Conservation (phyloP, 177 flowering plant genomes). For the Vitis hybrid region DNA sequence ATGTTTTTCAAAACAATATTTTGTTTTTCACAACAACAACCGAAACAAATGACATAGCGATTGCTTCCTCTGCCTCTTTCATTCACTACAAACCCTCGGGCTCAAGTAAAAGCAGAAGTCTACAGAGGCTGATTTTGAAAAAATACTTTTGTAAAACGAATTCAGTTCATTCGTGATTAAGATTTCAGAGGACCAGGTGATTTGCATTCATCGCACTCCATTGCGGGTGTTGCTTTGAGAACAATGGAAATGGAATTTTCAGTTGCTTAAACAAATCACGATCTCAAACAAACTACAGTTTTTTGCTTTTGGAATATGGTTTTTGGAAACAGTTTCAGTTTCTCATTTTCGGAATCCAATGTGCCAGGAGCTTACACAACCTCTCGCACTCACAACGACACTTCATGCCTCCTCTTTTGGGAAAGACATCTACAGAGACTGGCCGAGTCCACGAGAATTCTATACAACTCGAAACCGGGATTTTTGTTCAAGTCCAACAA, state of each 20-base stretch:
- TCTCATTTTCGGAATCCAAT: neutral
- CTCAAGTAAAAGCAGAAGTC: too few species aligned
- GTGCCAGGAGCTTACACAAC: conserved; percentile 89
- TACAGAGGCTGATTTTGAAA: neutral
- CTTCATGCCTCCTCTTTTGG: conserved; percentile 63
- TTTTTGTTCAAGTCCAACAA: conserved; percentile 34
- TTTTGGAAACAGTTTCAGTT: neutral
- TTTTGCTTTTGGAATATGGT: neutral
- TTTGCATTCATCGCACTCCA: too few species aligned
- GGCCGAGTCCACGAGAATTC: conserved; percentile 44
- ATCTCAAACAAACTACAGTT: neutral
- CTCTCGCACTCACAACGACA: conserved; percentile 65
- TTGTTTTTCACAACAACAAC: neutral
- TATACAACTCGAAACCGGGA: conserved; percentile 43
- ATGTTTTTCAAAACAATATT: neutral
- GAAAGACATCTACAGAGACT: conserved; percentile 74
- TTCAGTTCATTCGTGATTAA: neutral
- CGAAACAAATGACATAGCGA: too few species aligned
- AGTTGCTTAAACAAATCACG: too few species aligned
- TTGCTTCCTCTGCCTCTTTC: too few species aligned
- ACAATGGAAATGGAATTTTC: too few species aligned
- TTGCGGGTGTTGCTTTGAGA: too few species aligned
- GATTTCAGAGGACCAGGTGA: too few species aligned
- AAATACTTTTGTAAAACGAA: neutral
- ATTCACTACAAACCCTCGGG: too few species aligned